Percentiles rank a stretch among this genome's conserved stretches.
These are phyloP conservation scores for Sphaerostilbella broomeana DNA, from an alignment of 2,329 filamentous ascomycete species.

Conservation along the genomic window DNA sequence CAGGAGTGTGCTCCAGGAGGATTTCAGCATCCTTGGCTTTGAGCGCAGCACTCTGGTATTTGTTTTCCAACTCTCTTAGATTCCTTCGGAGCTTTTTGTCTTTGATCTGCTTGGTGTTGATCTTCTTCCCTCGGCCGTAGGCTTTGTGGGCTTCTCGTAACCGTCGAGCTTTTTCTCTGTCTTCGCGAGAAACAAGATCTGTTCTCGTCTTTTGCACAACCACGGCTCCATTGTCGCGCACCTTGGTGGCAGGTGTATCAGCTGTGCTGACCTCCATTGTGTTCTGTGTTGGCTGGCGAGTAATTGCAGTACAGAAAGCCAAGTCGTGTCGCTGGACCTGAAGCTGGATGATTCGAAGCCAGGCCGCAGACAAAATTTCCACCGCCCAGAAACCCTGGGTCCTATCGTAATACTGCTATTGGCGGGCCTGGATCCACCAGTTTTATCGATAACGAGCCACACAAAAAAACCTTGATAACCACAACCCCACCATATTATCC, in stretches of 20 bases:
- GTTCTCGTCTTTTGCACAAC: constrained; percentile 42
- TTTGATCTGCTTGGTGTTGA: constrained; percentile 65
- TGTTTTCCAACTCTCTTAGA: constrained; percentile 69
- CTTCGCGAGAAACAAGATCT: constrained; percentile 45
- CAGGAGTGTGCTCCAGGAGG: constrained; percentile 75
- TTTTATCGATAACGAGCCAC: constrained; percentile 31
- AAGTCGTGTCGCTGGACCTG: constrained; percentile 15
- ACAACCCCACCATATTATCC: constrained; percentile 33
- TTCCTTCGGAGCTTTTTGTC: constrained; percentile 88
- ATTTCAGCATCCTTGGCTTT: constrained; percentile 95
- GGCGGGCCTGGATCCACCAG: constrained; percentile 13
- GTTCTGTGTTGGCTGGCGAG: too few relatives aligned
- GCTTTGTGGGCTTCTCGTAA: constrained; percentile 59
- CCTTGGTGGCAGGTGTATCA: constrained; percentile 29
- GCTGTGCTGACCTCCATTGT: constrained; percentile 34
- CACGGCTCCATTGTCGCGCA: constrained; percentile 45
- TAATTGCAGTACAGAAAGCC: too few relatives aligned
- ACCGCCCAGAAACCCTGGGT: constrained; percentile 18
- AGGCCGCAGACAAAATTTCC: constrained; percentile 30
- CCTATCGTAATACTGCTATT: constrained; percentile 25
- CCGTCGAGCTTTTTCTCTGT: constrained; percentile 45
- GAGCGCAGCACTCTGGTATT: constrained; percentile 73
- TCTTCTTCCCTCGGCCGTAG: constrained; percentile 78
- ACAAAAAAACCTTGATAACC: constrained; percentile 34
- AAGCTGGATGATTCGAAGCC: neutral